Evolutionary conservation across 2,329 filamentous ascomycete genomes (phyloP).

Genomic region (Parastagonospora avenae): DNA sequence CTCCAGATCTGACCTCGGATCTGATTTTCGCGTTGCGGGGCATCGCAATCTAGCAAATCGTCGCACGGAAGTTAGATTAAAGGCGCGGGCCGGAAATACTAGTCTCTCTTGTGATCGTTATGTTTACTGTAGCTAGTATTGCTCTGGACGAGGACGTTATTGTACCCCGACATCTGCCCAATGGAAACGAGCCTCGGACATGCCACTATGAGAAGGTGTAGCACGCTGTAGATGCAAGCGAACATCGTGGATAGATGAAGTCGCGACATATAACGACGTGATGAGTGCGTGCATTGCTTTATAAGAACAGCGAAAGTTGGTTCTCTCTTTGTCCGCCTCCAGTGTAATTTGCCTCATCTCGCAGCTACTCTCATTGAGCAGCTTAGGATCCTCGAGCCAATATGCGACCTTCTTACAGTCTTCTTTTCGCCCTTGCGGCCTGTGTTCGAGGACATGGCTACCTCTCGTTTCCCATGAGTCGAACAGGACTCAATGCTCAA

Average conservation of each 20-base stretch:
- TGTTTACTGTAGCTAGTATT: neutral
- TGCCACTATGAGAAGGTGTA: neutral
- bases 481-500: constrained; percentile 40
- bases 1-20: neutral
- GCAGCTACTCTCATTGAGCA: neutral
- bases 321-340: too few species aligned
- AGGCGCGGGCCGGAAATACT: neutral
- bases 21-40: constrained; percentile 3
- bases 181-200: neutral
- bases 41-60: constrained; percentile 3
- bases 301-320: too few species aligned
- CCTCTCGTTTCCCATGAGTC: constrained; percentile 39
- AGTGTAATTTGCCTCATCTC: neutral
- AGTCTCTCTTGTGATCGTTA: constrained; percentile 1
- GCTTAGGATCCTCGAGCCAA: neutral
- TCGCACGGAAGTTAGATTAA: neutral
- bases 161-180: constrained; percentile 2
- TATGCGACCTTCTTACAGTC: constrained; percentile 23
- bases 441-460: constrained; percentile 39
- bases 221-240: neutral
- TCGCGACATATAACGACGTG: neutral
- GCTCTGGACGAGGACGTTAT: neutral
- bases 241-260: neutral
- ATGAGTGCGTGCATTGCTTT: too few species aligned
- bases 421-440: constrained; percentile 25